A percentile compares a stretch with the other conserved stretches of the same genome.
Evolutionary conservation across 257 asterid species (phyloP).

Genomic region (Solanum pimpinellifolium): DNA sequence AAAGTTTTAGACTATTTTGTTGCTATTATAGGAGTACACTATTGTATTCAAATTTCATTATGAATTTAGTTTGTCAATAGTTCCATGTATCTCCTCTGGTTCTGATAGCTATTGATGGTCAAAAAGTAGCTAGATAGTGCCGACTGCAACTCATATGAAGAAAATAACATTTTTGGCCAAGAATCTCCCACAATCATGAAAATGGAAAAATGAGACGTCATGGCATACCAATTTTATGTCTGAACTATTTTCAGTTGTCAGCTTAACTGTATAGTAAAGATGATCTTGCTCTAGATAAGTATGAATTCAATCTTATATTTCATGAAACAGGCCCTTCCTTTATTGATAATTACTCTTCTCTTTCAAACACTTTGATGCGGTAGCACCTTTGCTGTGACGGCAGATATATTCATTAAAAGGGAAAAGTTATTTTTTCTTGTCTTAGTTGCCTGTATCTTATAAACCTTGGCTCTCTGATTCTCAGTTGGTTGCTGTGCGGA

Average conservation of each 20-base stretch:
- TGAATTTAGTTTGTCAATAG: background rate
- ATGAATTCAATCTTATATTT: background rate
- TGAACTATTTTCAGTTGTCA: background rate
- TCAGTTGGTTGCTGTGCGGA: constrained; percentile 60
- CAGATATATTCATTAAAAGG: background rate
- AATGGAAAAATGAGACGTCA: background rate
- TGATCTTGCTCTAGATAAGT: background rate
- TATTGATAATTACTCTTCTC: background rate
- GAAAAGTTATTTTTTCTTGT: background rate
- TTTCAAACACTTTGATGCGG: background rate
- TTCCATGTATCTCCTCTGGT: background rate
- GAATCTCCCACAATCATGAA: background rate
- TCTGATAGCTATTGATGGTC: background rate
- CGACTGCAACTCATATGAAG: background rate
- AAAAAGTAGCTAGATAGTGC: background rate
- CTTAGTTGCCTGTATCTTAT: background rate
- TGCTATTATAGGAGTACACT: background rate
- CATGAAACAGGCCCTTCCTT: background rate
- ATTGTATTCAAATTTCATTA: background rate
- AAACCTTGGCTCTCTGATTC: background rate
- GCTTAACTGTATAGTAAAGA: background rate
- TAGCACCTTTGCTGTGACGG: background rate
- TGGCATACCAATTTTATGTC: background rate
- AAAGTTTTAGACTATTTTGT: background rate
- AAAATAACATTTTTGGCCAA: background rate